Conservation (phyloP, 176 grass and related monocot species). For the sorghum (Sorghum bicolor) region DNA sequence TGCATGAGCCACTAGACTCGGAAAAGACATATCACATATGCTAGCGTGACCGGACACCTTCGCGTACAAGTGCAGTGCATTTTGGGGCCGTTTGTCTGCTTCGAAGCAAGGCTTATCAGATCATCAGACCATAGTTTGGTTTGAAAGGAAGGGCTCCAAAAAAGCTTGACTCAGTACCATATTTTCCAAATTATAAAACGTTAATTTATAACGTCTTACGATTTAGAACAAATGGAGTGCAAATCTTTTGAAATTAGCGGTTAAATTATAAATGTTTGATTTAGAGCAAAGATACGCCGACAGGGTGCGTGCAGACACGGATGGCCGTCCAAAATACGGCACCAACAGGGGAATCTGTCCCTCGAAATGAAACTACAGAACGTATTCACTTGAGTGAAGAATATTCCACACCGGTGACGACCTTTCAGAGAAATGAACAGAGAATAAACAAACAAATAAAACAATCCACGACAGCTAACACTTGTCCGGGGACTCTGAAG, state of each 20-base stretch:
- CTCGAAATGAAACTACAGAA: not conserved
- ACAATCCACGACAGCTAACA: not conserved
- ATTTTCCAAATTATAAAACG: too few species aligned
- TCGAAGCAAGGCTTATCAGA: too few species aligned
- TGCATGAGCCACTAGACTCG: not conserved
- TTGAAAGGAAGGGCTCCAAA: too few species aligned
- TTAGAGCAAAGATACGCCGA: not conserved
- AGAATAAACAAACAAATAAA: not conserved
- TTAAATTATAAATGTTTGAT: too few species aligned
- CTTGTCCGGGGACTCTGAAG: not conserved
- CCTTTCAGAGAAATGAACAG: not conserved
- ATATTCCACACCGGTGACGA: not conserved
- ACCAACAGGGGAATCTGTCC: not conserved
- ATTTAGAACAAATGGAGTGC: too few species aligned
- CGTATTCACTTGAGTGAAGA: not conserved
- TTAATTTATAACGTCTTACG: too few species aligned
- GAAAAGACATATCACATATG: not conserved
- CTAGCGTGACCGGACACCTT: conserved; percentile 3
- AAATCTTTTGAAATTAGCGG: too few species aligned
- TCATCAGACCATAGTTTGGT: too few species aligned
- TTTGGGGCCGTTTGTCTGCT: not conserved
- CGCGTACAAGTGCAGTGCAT: not conserved
- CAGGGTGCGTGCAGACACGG: not conserved
- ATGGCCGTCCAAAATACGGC: not conserved
- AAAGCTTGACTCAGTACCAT: too few species aligned